Percentiles rank a stretch among this genome's conserved stretches.
phyloP scores from a whole-genome alignment of 257 asterid species.

The Sherardia arvensis region DNA sequence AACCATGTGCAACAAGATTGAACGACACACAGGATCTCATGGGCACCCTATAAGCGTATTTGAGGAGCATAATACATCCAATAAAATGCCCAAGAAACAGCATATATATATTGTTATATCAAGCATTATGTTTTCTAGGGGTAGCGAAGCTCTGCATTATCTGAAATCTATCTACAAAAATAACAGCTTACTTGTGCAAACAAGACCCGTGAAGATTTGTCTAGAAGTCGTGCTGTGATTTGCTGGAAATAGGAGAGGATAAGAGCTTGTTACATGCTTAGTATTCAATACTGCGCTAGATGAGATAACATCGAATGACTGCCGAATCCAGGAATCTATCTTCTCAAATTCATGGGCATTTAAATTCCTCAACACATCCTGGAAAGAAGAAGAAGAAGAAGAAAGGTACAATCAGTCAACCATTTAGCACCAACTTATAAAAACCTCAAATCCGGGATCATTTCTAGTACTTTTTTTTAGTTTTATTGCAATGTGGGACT shows the following conservation, averaged over 20 bases:
- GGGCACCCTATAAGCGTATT: not conserved
- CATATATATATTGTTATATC: too few relatives aligned
- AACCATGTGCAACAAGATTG: not conserved
- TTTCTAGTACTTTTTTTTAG: too few relatives aligned
- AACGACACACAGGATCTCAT: not conserved
- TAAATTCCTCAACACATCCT: constrained; percentile 65
- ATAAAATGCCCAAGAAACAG: too few relatives aligned
- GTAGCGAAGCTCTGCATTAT: not conserved
- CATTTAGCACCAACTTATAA: too few relatives aligned
- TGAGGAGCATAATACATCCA: not conserved
- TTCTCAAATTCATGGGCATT: constrained; percentile 55
- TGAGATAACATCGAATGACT: constrained; percentile 48
- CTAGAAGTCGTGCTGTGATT: constrained; percentile 31
- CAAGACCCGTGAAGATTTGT: constrained; percentile 67
- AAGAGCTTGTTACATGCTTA: constrained; percentile 28
- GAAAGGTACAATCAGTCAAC: not conserved
- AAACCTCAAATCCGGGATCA: not conserved
- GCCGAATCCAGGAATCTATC: constrained; percentile 54
- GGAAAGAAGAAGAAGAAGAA: constrained; percentile 8
- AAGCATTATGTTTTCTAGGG: not conserved
- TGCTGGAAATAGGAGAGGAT: constrained; percentile 43
- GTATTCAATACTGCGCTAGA: constrained; percentile 28
- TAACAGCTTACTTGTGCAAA: constrained; percentile 62
- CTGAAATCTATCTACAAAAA: not conserved
- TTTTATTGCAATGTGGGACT: not conserved